Conservation (phyloP, 2,329 filamentous ascomycete species). For the Aspergillus sojae region DNA sequence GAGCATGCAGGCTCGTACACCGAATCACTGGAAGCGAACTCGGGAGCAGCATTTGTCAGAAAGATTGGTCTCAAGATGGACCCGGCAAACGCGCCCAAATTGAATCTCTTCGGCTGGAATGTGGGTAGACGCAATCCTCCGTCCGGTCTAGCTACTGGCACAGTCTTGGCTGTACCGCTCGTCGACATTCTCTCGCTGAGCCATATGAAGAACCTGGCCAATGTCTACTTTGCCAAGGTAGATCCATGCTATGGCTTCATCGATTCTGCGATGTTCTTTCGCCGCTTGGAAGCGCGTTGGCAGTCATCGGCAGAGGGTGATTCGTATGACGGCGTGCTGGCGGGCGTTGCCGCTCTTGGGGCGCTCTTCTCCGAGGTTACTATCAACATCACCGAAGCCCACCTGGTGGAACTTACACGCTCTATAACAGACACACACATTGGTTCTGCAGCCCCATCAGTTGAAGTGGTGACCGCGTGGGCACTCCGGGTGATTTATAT, state of each 20-base stretch:
- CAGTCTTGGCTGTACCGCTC: conserved; percentile 43
- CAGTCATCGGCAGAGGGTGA: conserved; percentile 25
- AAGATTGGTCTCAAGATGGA: conserved; percentile 56
- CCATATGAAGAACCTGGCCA: conserved; percentile 48
- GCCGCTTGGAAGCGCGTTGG: conserved; percentile 25
- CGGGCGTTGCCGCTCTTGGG: conserved; percentile 56
- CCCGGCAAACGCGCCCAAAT: conserved; percentile 53
- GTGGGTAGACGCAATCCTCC: conserved; percentile 34
- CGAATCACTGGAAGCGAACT: conserved; percentile 53
- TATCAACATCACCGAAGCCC: conserved; percentile 46
- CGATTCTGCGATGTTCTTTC: conserved; percentile 23
- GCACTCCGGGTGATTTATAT: conserved; percentile 55
- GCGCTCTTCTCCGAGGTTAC: conserved; percentile 52
- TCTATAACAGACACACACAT: conserved; percentile 44
- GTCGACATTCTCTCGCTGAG: conserved; percentile 50
- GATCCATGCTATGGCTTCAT: conserved; percentile 58
- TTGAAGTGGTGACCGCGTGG: conserved; percentile 45
- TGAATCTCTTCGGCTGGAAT: conserved; percentile 61
- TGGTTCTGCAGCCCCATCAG: conserved; percentile 22
- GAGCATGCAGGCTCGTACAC: not conserved
- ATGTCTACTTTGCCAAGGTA: conserved; percentile 55
- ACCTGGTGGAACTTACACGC: conserved; percentile 51
- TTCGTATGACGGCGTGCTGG: conserved; percentile 51
- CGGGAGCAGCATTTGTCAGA: conserved; percentile 56
- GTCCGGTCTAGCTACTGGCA: conserved; percentile 7